Conservation (phyloP, 352 stramenopile species). For the Phytophthora kernoviae region DNA sequence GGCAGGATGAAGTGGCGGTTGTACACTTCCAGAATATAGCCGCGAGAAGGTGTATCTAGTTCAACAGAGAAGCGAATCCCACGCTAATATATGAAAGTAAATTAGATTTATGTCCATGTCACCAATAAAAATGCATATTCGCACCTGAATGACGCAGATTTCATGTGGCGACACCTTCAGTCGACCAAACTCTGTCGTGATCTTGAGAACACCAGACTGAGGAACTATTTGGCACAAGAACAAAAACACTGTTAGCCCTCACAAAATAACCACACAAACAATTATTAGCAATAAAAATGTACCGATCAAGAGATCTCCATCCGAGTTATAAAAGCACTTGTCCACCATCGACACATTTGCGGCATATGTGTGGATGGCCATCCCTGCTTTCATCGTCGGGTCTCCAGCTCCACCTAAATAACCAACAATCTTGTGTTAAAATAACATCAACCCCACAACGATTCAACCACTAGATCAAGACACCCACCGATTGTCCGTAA, state of each 20-base stretch:
- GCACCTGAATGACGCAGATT: conserved; percentile 94
- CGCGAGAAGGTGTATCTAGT: conserved; percentile 80
- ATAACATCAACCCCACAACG: conserved; percentile 1
- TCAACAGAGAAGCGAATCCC: conserved; percentile 95
- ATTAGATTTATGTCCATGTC: neutral
- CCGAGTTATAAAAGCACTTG: conserved; percentile 94
- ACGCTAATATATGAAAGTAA: conserved; percentile 37
- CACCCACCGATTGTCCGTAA: conserved; percentile 75
- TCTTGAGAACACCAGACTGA: conserved; percentile 88
- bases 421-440: neutral
- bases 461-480: neutral
- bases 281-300: neutral
- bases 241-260: neutral
- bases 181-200: conserved; percentile 94
- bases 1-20: conserved; percentile 95
- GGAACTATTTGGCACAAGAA: conserved; percentile 61
- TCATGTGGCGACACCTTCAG: conserved; percentile 87
- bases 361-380: conserved; percentile 95
- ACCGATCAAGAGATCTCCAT: conserved; percentile 96
- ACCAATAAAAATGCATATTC: neutral
- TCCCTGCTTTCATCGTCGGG: conserved; percentile 88
- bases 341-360: conserved; percentile 91
- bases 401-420: conserved; percentile 80
- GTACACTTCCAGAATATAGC: conserved; percentile 97
- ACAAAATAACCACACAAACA: neutral